A percentile compares a stretch with the other conserved stretches of the same genome.
phyloP scores from a whole-genome alignment of 1,284 basidiomycete genomes.

The Heterobasidion irregulare region DNA sequence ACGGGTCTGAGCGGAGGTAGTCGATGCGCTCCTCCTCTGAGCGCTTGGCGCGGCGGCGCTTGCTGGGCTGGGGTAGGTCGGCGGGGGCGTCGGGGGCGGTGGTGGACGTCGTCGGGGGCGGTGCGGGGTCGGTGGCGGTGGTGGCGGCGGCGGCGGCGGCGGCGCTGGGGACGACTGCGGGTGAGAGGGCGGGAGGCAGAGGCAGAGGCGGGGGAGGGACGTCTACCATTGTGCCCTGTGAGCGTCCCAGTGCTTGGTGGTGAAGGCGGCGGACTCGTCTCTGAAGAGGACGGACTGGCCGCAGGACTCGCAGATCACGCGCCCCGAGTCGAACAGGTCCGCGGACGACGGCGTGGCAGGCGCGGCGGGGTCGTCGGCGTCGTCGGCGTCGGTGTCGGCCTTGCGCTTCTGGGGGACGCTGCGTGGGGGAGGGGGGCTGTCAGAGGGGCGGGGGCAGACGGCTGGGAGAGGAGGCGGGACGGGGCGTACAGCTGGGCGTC shows the following conservation, averaged over 20 bases:
- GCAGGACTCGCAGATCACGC: constrained; percentile 56
- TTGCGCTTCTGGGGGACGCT: constrained; percentile 12
- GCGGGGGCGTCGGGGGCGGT: background rate
- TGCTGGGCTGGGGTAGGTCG: constrained; percentile 18
- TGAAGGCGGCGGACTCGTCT: constrained; percentile 56
- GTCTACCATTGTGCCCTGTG: constrained; percentile 57
- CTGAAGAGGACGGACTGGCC: constrained; percentile 52
- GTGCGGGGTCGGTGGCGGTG: background rate
- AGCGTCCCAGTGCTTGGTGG: constrained; percentile 59
- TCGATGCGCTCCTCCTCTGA: constrained; percentile 73
- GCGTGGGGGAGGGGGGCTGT: background rate
- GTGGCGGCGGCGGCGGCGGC: constrained; percentile 6
- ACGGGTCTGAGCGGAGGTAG: constrained; percentile 65
- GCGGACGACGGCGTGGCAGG: background rate
- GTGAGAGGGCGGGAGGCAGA: constrained; percentile 1
- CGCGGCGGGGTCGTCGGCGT: constrained; percentile 1
- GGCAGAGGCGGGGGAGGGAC: constrained; percentile 1
- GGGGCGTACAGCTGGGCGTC: no score
- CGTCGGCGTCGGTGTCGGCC: no score
- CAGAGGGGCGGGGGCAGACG: background rate
- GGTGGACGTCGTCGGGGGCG: background rate
- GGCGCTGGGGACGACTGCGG: background rate
- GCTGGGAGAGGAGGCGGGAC: background rate
- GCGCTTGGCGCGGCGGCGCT: constrained; percentile 63
- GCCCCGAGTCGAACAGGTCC: constrained; percentile 39